Percentiles rank a stretch among this genome's conserved stretches.
Conservation (phyloP, 2,329 filamentous ascomycete genomes). For the Colletotrichum filicis region DNA sequence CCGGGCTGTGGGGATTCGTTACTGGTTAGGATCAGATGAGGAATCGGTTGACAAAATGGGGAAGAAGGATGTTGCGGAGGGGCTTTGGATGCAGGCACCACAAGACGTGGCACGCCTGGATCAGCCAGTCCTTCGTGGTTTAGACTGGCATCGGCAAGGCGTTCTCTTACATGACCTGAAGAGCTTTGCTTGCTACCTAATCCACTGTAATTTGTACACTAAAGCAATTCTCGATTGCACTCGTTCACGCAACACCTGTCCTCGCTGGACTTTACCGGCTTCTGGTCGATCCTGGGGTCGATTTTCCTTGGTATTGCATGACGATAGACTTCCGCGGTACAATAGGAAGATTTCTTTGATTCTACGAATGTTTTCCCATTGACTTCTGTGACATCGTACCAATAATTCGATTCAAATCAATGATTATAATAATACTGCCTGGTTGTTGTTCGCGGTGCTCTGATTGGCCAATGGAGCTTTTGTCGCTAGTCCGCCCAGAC, state of each 20-base stretch:
- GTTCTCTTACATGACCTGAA: slow-evolving; percentile 54
- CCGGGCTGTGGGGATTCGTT: slow-evolving; percentile 47
- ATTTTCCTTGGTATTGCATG: slow-evolving; percentile 35
- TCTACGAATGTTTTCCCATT: background rate
- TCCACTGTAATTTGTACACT: slow-evolving; percentile 73
- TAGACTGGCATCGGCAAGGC: slow-evolving; percentile 62
- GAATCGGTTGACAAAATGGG: slow-evolving; percentile 54
- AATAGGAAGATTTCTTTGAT: slow-evolving; percentile 30
- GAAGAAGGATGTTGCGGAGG: slow-evolving; percentile 61
- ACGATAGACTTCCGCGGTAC: slow-evolving; percentile 29
- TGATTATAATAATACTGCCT: background rate
- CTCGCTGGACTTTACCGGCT: slow-evolving; percentile 42
- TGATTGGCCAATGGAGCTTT: slow-evolving; percentile 25
- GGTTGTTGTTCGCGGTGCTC: background rate
- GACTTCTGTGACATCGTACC: background rate
- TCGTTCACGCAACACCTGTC: slow-evolving; percentile 49
- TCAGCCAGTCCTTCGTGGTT: slow-evolving; percentile 54
- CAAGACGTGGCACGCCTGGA: slow-evolving; percentile 41
- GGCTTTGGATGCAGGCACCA: slow-evolving; percentile 54
- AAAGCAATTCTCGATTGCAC: slow-evolving; percentile 63
- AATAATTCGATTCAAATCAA: background rate
- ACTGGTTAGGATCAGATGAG: slow-evolving; percentile 40
- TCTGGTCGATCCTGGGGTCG: slow-evolving; percentile 33
- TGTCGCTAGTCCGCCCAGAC: background rate
- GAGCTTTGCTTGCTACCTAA: slow-evolving; percentile 56